These are phyloP conservation scores for Cicer pinnatifidum DNA, from an alignment of 306 rosid species.

Conservation along the genomic window DNA sequence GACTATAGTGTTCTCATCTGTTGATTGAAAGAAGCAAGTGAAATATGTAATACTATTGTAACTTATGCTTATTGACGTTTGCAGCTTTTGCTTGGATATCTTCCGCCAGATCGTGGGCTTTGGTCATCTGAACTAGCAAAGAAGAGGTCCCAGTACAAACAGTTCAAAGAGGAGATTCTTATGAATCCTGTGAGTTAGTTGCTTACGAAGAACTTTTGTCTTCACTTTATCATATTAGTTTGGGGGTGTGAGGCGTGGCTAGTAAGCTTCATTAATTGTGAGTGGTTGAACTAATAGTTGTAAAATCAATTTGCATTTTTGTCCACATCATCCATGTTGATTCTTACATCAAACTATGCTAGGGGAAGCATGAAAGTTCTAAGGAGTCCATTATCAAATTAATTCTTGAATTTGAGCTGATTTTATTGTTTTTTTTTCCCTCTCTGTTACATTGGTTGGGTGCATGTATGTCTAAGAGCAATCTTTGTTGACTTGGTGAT, in stretches of 20 bases:
- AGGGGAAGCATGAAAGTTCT: conserved; percentile 1
- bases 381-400: neutral
- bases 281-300: conserved; percentile 24
- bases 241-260: neutral
- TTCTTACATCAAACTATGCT: conserved; percentile 4
- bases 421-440: neutral
- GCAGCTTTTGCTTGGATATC: conserved; percentile 91
- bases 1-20: conserved; percentile 6
- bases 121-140: conserved; percentile 88
- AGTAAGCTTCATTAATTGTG: conserved; percentile 2
- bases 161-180: conserved; percentile 87
- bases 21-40: conserved; percentile 19
- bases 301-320: neutral
- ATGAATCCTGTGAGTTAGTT: conserved; percentile 95
- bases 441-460: conserved; percentile 17
- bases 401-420: conserved; percentile 3
- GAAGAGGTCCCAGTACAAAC: conserved; percentile 90
- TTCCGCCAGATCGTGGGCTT: conserved; percentile 80
- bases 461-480: conserved; percentile 27
- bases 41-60: conserved; percentile 11
- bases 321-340: neutral
- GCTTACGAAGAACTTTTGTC: neutral
- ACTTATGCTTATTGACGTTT: conserved; percentile 44
- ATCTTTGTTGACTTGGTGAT: conserved; percentile 33
- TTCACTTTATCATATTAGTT: neutral